Evolutionary conservation across 2,329 filamentous ascomycete species (phyloP), one percentile per base, ranked within the genome.

Genomic region (Phialemoniopsis sp.): DNA sequence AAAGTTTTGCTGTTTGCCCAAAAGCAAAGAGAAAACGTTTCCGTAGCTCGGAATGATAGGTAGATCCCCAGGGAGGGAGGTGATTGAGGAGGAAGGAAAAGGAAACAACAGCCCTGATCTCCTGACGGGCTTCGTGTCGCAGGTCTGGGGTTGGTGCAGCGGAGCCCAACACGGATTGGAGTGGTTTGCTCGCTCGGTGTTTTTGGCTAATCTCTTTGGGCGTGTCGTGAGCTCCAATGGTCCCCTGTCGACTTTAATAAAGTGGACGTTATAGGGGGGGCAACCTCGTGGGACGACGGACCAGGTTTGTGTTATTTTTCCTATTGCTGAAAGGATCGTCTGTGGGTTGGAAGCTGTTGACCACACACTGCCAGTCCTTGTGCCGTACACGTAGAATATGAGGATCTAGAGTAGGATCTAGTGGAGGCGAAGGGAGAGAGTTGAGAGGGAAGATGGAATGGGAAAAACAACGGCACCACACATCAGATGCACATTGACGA

Each of bases 91-190:
- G 50, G 47, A 50, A 46, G 42, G 50, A 46, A 43, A 49, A 46
- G 50, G 51, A 58, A 60, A 60, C 54, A 51, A 50, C 50, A 40
- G 43, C 37, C 49, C 45, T 54, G 47, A 52, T 60, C 34, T 44
- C 43, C 43, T 47, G 59, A 58, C 54, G 58, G 52, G 42, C 44
- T 52, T 52, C 46, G 58, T 62, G 63, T 68, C 61, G 62, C 63
- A 67, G 62, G 52, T 60, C 56, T 51, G 43, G 45, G 50, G 42
- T 43, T n/a, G 32, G 32, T 15, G 32, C 34, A 32, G 39, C 31
- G 30, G 36, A 26, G 21, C 21, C 21, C 21, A 26, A 26, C 21
- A 26, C 21, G 6, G 21, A 8, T n/a, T 17, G 8, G 35, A 8
- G 28, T 17, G 8, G 35, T 18, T 31, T 36, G 21, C 21, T 29